These are phyloP conservation scores for Blastomyces percursus DNA, from an alignment of 2,329 filamentous ascomycete genomes.

Conservation along the genomic window DNA sequence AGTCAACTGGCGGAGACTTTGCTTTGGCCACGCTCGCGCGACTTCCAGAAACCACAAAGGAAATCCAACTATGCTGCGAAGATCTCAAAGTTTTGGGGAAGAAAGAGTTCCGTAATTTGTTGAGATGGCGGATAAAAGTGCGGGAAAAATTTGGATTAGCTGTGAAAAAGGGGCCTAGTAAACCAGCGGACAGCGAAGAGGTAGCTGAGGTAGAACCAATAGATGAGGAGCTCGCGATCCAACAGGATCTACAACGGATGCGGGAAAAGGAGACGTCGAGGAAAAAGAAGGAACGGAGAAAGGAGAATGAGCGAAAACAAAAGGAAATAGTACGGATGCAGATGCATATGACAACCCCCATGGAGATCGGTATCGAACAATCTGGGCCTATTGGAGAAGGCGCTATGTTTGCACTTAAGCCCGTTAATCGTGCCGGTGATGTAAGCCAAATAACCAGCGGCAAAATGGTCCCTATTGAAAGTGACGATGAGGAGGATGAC, in stretches of 20 bases:
- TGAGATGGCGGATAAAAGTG: constrained; percentile 82
- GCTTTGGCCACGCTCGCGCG: constrained; percentile 76
- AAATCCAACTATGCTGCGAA: constrained; percentile 65
- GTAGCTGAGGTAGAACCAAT: constrained; percentile 76
- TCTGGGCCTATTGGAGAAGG: constrained; percentile 65
- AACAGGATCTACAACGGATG: constrained; percentile 73
- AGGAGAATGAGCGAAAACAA: constrained; percentile 86
- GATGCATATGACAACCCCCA: constrained; percentile 90
- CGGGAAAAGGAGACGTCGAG: constrained; percentile 66
- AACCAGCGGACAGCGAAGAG: constrained; percentile 50
- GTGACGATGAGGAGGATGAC: constrained; percentile 52
- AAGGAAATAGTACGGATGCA: constrained; percentile 95
- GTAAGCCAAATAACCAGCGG: constrained; percentile 60
- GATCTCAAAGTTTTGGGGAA: constrained; percentile 85
- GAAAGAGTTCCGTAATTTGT: constrained; percentile 83
- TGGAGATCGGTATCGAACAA: constrained; percentile 91
- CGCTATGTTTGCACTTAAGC: constrained; percentile 75
- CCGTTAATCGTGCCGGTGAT: constrained; percentile 64
- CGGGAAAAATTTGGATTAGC: constrained; percentile 83
- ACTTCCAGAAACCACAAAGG: constrained; percentile 73
- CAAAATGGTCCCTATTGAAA: constrained; percentile 57
- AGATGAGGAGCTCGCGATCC: constrained; percentile 87
- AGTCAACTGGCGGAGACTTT: constrained; percentile 70
- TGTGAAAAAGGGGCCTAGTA: constrained; percentile 50
- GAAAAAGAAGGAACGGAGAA: constrained; percentile 73